A percentile compares a stretch with the other conserved stretches of the same genome.
These are phyloP conservation scores for Neonectria sp. DNA, from an alignment of 2,329 filamentous ascomycete species.

Conservation along the genomic window DNA sequence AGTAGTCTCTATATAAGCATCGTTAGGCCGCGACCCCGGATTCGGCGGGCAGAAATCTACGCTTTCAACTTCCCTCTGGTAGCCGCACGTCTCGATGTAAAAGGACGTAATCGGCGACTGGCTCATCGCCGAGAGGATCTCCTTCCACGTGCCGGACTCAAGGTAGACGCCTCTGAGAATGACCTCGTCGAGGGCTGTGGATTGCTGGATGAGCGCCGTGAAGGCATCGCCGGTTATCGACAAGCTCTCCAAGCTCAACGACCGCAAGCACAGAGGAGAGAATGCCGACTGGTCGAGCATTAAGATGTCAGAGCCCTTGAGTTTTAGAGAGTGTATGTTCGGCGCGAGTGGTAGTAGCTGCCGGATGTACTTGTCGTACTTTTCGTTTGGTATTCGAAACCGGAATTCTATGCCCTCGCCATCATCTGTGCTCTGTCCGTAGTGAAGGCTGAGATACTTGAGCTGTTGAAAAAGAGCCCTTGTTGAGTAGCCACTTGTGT, in stretches of 20 bases:
- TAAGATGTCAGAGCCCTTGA: slow-evolving; percentile 1
- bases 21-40: neutral
- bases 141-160: slow-evolving; percentile 17
- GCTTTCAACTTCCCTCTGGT: slow-evolving; percentile 5
- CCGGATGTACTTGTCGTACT: slow-evolving; percentile 15
- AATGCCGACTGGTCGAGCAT: slow-evolving; percentile 12
- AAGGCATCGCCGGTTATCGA: slow-evolving; percentile 5
- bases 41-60: neutral
- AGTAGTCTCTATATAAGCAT: slow-evolving; percentile 19
- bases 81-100: slow-evolving; percentile 13
- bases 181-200: slow-evolving; percentile 4
- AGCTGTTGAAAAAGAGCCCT: slow-evolving; percentile 11
- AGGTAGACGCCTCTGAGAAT: slow-evolving; percentile 8
- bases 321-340: slow-evolving; percentile 11
- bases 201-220: slow-evolving; percentile 11
- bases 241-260: slow-evolving; percentile 2
- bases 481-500: neutral
- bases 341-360: slow-evolving; percentile 11
- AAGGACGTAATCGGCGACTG: slow-evolving; percentile 17
- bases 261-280: neutral
- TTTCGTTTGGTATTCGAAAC: neutral
- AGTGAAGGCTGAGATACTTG: slow-evolving; percentile 12
- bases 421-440: neutral
- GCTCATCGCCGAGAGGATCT: slow-evolving; percentile 6
- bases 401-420: slow-evolving; percentile 13